Evolutionary conservation across 805 yeast species (phyloP), one percentile per base, ranked within the genome.

Genomic region (Candida sithepensis): DNA sequence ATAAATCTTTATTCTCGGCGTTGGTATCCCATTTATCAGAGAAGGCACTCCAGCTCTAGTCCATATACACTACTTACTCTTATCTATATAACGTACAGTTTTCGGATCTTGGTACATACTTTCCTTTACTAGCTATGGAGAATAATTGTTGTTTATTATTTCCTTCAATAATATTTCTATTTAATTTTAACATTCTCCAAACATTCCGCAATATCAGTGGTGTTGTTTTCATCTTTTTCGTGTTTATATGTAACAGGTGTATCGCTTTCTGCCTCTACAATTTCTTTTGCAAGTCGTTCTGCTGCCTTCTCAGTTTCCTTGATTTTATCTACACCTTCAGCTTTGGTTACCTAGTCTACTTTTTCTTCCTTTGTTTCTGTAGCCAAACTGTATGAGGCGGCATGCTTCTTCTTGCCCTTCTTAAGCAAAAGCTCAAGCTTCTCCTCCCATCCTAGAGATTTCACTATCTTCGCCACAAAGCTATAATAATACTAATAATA

Each of bases 361-460:
- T n/a, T n/a, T 10, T 24, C 28, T 24, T 24, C 9, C 6, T 24
- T 24, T 7, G 28, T 16, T 16, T 34, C 38, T 7, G 9, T 7
- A n/a, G 20, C 28, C n/a, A n/a, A 33, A 28, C 44, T 44, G 23
- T 48, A 16, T 42, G 44, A 38, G 41, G 50, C 42, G n/a, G 39
- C 46, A 38, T 58, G 26, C 7, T 43, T 43, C 37, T 53, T 48
- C 37, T 59, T 53, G 9, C 64, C 65, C 8, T 55, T 55, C 28
- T 58, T 52, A 12, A 74, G 60, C 46, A 83, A 57, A n/a, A 55
- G 51, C 1, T 73, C 70, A 37, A 84, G 66, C 10, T 82, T 85
- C 5, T 72, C 61, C 0, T 60, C 60, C 96, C 96, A 88, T 0
- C 88, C 92, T 45, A 84, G 62, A 30, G 70, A 57, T 16, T 70